Conservation (phyloP, 192 early-diverging fungal species). For the Entomortierella beljakovae region DNA sequence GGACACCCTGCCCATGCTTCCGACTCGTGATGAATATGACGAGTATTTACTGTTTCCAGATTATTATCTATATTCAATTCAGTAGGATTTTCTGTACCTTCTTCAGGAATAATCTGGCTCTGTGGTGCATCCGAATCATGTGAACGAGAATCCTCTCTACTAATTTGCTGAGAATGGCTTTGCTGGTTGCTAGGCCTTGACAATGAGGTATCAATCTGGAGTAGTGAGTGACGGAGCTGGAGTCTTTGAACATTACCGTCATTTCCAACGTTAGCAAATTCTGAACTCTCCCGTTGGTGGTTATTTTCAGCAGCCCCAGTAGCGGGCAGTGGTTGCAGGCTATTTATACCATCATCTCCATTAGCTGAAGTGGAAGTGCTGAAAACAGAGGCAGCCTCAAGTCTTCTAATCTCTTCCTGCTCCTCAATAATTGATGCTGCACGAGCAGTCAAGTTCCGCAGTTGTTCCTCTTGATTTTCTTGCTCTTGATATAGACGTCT, state of each 20-base stretch:
- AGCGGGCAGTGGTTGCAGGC: not conserved
- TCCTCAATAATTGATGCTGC: conserved; percentile 27
- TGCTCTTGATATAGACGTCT: conserved; percentile 34
- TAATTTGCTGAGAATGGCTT: conserved; percentile 15
- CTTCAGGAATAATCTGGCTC: not conserved
- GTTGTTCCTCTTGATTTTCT: conserved; percentile 39
- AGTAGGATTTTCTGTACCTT: not conserved
- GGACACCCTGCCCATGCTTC: conserved; percentile 33
- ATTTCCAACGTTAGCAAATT: not conserved
- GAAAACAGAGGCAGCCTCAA: not conserved
- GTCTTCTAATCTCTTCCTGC: conserved; percentile 12
- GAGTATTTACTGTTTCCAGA: conserved; percentile 9
- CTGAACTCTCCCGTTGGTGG: not conserved
- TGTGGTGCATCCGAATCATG: not conserved
- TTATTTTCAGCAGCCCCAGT: not conserved
- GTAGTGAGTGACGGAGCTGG: conserved; percentile 13
- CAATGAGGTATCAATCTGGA: conserved; percentile 35
- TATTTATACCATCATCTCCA: not conserved
- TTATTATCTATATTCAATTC: not conserved
- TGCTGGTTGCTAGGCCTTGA: conserved; percentile 24
- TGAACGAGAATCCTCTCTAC: not conserved
- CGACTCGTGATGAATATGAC: conserved; percentile 30
- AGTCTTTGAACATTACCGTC: not conserved
- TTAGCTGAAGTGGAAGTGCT: not conserved
- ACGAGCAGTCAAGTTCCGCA: conserved; percentile 32